Percentiles rank a stretch among this genome's conserved stretches.
phyloP scores from a whole-genome alignment of 78 protist genomes.

The Andalucia godoyi region DNA sequence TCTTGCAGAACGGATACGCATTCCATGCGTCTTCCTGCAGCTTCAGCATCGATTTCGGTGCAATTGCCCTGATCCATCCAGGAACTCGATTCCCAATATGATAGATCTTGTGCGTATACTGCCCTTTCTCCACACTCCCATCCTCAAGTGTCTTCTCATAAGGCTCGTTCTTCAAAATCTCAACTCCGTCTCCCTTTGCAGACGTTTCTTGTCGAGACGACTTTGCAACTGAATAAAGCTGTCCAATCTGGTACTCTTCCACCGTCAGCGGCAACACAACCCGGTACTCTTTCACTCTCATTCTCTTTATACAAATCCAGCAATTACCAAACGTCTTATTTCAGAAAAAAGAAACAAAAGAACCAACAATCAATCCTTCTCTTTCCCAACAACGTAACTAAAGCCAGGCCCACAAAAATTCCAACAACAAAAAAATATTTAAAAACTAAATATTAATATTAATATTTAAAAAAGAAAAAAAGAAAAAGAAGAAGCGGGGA shows the following conservation, averaged over 20 bases:
- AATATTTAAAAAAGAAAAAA: too few species aligned
- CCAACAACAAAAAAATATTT: too few species aligned
- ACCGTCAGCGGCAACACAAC: constrained; percentile 20
- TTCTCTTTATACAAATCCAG: too few species aligned
- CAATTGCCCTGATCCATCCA: constrained; percentile 34
- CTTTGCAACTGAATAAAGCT: constrained; percentile 47
- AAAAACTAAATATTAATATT: too few species aligned
- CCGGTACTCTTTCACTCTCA: constrained; percentile 13
- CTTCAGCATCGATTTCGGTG: constrained; percentile 47
- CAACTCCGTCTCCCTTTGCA: constrained; percentile 53
- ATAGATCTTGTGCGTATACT: constrained; percentile 64
- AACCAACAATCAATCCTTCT: too few species aligned
- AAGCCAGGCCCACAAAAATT: too few species aligned
- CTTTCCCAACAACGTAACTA: too few species aligned
- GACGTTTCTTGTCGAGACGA: constrained; percentile 33
- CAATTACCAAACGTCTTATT: too few species aligned
- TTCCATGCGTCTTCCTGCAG: constrained; percentile 83
- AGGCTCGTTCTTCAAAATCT: constrained; percentile 59
- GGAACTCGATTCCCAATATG: constrained; percentile 40
- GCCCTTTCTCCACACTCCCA: constrained; percentile 38
- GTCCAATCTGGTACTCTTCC: constrained; percentile 61
- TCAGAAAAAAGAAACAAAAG: too few species aligned
- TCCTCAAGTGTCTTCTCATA: constrained; percentile 27
- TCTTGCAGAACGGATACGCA: constrained; percentile 70
- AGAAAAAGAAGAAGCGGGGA: too few species aligned